These are phyloP conservation scores for Heimioporus punctisporus DNA, from an alignment of 1,284 basidiomycete genomes.

Conservation along the genomic window DNA sequence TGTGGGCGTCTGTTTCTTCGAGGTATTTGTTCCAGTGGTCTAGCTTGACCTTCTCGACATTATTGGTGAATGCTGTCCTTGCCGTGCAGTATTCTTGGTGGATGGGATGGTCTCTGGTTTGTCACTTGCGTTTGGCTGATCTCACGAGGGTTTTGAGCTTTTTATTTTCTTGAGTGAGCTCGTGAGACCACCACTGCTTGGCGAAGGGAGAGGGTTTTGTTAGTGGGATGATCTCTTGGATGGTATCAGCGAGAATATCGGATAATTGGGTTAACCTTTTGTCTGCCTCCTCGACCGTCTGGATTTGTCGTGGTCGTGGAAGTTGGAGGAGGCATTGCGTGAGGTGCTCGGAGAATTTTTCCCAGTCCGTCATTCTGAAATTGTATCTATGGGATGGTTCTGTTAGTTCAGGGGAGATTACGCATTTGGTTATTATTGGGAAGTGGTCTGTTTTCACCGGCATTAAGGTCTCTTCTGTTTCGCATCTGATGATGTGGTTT, in stretches of 20 bases:
- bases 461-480: too few relatives aligned
- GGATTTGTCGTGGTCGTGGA: not conserved
- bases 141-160: not conserved
- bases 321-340: too few relatives aligned
- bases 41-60: not conserved
- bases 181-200: not conserved
- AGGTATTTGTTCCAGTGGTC: not conserved
- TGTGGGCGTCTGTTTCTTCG: not conserved
- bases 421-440: not conserved
- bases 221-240: not conserved
- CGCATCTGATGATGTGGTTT: not conserved
- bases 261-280: not conserved
- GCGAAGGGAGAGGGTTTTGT: not conserved
- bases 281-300: not conserved
- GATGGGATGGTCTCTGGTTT: not conserved
- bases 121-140: not conserved
- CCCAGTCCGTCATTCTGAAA: not conserved
- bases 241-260: not conserved
- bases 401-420: not conserved
- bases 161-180: not conserved
- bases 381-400: not conserved
- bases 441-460: not conserved
- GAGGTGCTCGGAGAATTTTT: not conserved
- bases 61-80: not conserved
- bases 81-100: not conserved